phyloP scores from a whole-genome alignment of 2,329 filamentous ascomycete genomes.

The Colletotrichum endophyticum region DNA sequence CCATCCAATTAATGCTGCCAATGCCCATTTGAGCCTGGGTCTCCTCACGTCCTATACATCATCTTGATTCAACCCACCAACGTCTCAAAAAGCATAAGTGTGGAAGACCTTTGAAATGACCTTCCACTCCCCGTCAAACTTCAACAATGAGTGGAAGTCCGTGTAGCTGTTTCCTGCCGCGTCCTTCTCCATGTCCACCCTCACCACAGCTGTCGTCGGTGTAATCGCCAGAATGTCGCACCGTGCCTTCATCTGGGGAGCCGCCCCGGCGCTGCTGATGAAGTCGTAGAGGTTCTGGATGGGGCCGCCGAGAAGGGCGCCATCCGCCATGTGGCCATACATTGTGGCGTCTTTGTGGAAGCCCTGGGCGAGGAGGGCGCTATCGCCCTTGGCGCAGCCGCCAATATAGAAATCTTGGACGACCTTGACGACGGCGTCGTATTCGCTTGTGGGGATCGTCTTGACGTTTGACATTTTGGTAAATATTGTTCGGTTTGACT shows the following conservation, averaged over 20 bases:
- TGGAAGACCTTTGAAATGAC: constrained; percentile 20
- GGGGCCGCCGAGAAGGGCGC: not conserved
- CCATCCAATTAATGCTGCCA: not conserved
- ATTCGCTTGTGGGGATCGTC: not conserved
- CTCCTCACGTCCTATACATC: not conserved
- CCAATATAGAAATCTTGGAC: not conserved
- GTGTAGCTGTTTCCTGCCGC: constrained; percentile 2
- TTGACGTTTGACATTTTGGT: not conserved
- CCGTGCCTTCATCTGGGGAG: not conserved
- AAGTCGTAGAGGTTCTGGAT: not conserved
- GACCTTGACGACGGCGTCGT: not conserved
- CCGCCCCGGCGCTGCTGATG: not conserved
- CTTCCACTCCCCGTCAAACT: constrained; percentile 17
- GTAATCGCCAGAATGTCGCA: constrained; percentile 22
- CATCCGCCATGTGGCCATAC: not conserved
- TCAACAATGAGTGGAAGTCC: constrained; percentile 22
- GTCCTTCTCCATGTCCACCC: constrained; percentile 19
- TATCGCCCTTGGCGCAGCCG: not conserved
- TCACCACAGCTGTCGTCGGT: constrained; percentile 20
- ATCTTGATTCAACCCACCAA: fast-evolving
- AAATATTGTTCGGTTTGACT: not conserved
- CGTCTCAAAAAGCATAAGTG: constrained; percentile 14
- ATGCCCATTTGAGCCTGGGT: not conserved
- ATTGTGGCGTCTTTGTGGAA: not conserved
- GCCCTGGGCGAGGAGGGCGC: not conserved